A percentile compares a stretch with the other conserved stretches of the same genome.
phyloP scores from a whole-genome alignment of 345 rosid species.

The Pseudoturritis turrita region DNA sequence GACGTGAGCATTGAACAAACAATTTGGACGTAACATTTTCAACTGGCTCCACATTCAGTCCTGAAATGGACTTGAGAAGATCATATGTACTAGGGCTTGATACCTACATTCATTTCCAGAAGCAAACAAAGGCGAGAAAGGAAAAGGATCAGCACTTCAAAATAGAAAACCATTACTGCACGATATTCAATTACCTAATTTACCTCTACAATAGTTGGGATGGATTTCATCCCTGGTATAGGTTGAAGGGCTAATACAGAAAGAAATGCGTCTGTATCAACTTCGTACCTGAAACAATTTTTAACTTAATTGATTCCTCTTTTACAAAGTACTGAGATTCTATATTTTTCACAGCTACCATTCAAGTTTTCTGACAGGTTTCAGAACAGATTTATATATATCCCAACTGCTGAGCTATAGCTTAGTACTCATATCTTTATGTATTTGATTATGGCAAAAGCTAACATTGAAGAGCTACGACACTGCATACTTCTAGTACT shows the following conservation, averaged over 20 bases:
- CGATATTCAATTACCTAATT: slow-evolving; percentile 3
- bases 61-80: slow-evolving; percentile 80
- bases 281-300: slow-evolving; percentile 68
- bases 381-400: neutral
- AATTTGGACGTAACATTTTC: slow-evolving; percentile 88
- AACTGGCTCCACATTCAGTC: slow-evolving; percentile 85
- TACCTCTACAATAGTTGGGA: slow-evolving; percentile 97
- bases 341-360: neutral
- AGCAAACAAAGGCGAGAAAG: slow-evolving; percentile 6
- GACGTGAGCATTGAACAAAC: slow-evolving; percentile 97
- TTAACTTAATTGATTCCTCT: slow-evolving; percentile 26
- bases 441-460: neutral
- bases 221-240: slow-evolving; percentile 58
- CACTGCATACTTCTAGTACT: neutral
- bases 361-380: neutral
- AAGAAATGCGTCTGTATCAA: slow-evolving; percentile 85
- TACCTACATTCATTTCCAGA: slow-evolving; percentile 48
- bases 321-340: slow-evolving; percentile 6
- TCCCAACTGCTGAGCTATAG: neutral
- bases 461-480: neutral
- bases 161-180: neutral
- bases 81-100: slow-evolving; percentile 73
- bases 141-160: neutral
- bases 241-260: slow-evolving; percentile 96
- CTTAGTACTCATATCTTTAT: neutral